Base-by-base conservation (phyloP, 2,329 filamentous ascomycete genomes). In the Trichoderma breve region DNA sequence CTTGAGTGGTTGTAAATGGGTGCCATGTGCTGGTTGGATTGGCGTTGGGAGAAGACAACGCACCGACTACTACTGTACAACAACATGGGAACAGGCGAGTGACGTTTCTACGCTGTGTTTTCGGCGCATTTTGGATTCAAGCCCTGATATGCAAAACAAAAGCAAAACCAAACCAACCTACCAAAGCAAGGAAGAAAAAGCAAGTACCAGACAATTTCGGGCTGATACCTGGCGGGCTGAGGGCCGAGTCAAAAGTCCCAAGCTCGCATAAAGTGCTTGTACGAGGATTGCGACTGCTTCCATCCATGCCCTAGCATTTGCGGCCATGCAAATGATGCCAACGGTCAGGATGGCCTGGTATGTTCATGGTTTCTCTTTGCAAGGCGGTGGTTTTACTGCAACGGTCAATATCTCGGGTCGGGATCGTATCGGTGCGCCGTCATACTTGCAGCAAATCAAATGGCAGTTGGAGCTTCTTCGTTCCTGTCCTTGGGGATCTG, bases 161-260 rank as follows among this genome's bases (percentile, higher is more conserved):
- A 12, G 30, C 30, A 32, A 34, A 32, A 60, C n/a, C n/a, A 21
- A 60, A 34, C n/a, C 3, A 12, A 60, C 30, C 47, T 24, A 53
- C 21, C 60, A 18, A 36, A n/a, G 60, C 32, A 47, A n/a, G 36
- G 53, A 39, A 43, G 34, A 30, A 15, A 21, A 24, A 24, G 64
- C 30, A 30, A 53, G 43, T 21, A 51, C 43, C 21, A n/a, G 58
- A 47, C 43, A 69, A 69, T 69, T 51, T 69, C 66, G 55, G 66
- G 66, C 36, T 51, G 66, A 26, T 58, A 32, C 18, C 66, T 51
- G 66, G 26, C 34, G 26, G 55, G 66, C 66, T 69, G 66, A 69
- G 36, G 55, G 36, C 36, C 55, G 55, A 69, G 66, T 26, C 57
- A 43, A 43, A 47, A 55, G 18, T 28, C 57, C 57, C 57, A 12